These are phyloP conservation scores for Trichoderma atrobrunneum DNA, from an alignment of 2,329 filamentous ascomycete genomes.

Conservation along the genomic window DNA sequence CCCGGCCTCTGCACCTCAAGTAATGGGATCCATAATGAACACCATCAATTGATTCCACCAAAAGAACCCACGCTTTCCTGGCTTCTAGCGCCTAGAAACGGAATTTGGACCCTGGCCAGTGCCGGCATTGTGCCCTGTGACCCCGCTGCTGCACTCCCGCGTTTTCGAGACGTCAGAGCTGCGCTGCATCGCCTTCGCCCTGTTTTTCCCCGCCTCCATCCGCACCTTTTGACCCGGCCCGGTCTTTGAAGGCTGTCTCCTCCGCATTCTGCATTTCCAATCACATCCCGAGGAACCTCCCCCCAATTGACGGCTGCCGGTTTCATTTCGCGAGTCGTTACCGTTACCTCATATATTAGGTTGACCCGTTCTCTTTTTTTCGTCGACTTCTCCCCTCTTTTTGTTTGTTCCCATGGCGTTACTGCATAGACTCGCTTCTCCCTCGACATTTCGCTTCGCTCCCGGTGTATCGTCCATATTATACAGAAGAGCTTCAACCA, in stretches of 20 bases:
- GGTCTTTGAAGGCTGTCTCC: background rate
- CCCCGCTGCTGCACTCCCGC: background rate
- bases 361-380: background rate
- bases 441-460: constrained; percentile 33
- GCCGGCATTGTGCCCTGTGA: background rate
- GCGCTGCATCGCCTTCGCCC: background rate
- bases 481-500: constrained; percentile 44
- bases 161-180: background rate
- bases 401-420: constrained; percentile 29
- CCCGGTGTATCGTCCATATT: constrained; percentile 28
- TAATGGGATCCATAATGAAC: background rate
- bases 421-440: constrained; percentile 31
- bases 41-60: background rate
- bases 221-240: constrained; percentile 8
- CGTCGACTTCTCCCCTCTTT: background rate
- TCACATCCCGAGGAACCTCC: background rate
- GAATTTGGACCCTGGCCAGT: background rate
- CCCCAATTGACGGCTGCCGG: background rate
- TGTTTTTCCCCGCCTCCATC: constrained; percentile 1
- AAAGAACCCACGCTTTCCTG: background rate
- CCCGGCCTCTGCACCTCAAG: background rate
- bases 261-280: constrained; percentile 18
- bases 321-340: background rate
- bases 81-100: background rate
- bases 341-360: background rate